Conservation (phyloP, 805 yeast species). For the Yamadazyma phyllophila region DNA sequence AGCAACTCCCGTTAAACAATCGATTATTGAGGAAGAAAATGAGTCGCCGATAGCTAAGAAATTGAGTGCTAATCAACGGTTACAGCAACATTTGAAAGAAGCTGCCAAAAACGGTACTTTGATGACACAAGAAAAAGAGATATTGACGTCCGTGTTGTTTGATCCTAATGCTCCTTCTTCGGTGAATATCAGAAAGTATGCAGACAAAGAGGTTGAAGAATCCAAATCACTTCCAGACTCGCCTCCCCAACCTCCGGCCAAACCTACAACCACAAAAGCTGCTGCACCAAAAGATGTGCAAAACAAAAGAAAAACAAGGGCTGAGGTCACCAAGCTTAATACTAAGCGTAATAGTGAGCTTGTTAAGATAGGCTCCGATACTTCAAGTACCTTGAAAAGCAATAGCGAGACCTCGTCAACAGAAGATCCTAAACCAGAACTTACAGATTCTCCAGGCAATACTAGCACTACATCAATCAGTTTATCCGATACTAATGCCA, state of each 20-base stretch:
- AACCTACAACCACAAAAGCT: neutral
- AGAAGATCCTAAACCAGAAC: neutral
- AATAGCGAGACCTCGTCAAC: neutral
- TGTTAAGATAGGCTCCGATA: neutral
- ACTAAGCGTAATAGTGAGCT: slow-evolving; percentile 30
- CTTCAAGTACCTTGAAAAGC: neutral
- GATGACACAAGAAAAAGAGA: slow-evolving; percentile 36
- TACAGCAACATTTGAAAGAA: slow-evolving; percentile 37
- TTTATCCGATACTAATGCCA: neutral
- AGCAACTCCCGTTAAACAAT: slow-evolving; percentile 2
- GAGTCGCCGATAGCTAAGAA: slow-evolving; percentile 13
- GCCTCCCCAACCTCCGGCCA: neutral
- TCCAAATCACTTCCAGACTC: neutral
- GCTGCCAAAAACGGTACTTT: slow-evolving; percentile 38
- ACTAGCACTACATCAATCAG: neutral
- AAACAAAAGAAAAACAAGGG: slow-evolving; percentile 17
- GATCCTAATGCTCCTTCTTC: slow-evolving; percentile 38
- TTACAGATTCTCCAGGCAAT: neutral
- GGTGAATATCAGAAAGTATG: slow-evolving; percentile 15
- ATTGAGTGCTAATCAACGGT: slow-evolving; percentile 37
- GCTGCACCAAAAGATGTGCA: neutral
- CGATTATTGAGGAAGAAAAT: slow-evolving; percentile 13
- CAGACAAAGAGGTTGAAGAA: slow-evolving; percentile 7
- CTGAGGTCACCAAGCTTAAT: slow-evolving; percentile 26
- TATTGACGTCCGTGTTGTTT: slow-evolving; percentile 34